Evolutionary conservation across 495 filamentous ascomycete species (phyloP), one percentile per base, ranked within the genome.

Genomic region (Penicillium subrubescens): DNA sequence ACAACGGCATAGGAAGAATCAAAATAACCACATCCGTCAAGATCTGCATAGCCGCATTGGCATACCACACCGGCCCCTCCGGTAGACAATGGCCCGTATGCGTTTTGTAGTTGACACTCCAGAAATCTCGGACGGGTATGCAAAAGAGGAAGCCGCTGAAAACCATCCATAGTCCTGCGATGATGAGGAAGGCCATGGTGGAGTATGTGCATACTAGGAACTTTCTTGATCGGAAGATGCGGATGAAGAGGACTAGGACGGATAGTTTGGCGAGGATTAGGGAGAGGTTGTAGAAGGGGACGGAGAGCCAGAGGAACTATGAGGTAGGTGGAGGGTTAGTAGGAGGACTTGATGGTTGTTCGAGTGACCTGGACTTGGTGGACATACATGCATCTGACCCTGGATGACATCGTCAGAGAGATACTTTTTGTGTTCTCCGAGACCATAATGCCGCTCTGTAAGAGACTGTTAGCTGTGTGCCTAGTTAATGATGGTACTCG

Each of bases 1-100:
- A 53, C 2, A 75, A 61, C 0, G 74, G 74, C 68, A 86, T 75
- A 0, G 84, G 84, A 4, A 86, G 62, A 31, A 81, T 53, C 44
- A 86, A 67, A 31, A 86, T 81, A 4, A 79, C 57, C 34, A 86
- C 12, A 63, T 86, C 83, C 3, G 75, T 77, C 0, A 73, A 6
- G 8, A 84, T 80, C 64, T 87, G 84, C 23, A 85, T 71, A 0
- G 66, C 72, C 1, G 79, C 74, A 43, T 83, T 82, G 34, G 74
- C 63, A 33, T 76, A 76, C 72, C 85, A 79, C 0, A 82, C 65
- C 14, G 76, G 70, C 2, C 52, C 65, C 23, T 67, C 39, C 3
- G 78, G 63, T 4, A 84, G 60, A 61, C 82, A 83, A 21, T 67
- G 67, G 0, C 48, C 39, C 5, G 23, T 37, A 21, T 60, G 55